Percentiles rank a stretch among this genome's conserved stretches.
Evolutionary conservation across 495 filamentous ascomycete genomes (phyloP).

Genomic region (Hypomontagnella submonticulosa): DNA sequence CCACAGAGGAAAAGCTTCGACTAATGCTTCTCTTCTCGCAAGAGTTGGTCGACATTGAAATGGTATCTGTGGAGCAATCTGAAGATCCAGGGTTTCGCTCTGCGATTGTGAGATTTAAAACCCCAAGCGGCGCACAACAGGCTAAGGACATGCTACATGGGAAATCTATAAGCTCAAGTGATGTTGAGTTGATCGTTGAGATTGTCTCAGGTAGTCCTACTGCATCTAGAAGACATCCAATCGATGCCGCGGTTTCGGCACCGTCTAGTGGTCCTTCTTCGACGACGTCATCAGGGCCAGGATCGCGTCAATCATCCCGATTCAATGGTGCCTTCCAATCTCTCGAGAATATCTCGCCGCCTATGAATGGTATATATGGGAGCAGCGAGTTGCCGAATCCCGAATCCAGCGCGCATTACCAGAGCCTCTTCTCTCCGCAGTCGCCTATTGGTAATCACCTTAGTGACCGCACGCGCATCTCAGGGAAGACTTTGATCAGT

Average conservation of each 20-base stretch:
- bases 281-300: constrained; percentile 63
- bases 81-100: constrained; percentile 78
- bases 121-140: constrained; percentile 76
- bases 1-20: constrained; percentile 75
- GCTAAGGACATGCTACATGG: constrained; percentile 81
- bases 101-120: constrained; percentile 80
- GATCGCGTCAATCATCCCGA: constrained; percentile 75
- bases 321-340: constrained; percentile 83
- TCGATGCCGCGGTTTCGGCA: constrained; percentile 49
- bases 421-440: constrained; percentile 83
- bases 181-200: constrained; percentile 83
- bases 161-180: constrained; percentile 78
- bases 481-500: constrained; percentile 86
- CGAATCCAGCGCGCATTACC: constrained; percentile 71
- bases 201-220: constrained; percentile 65
- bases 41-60: constrained; percentile 78
- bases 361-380: constrained; percentile 65
- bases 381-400: constrained; percentile 69
- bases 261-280: constrained; percentile 62
- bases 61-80: constrained; percentile 71
- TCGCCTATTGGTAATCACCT: constrained; percentile 84
- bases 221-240: constrained; percentile 52
- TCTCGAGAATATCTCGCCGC: constrained; percentile 75
- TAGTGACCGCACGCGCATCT: constrained; percentile 72
- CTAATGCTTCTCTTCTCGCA: constrained; percentile 89